Conservation (phyloP, 140 eudicot species). For the Bidens hawaiensis region DNA sequence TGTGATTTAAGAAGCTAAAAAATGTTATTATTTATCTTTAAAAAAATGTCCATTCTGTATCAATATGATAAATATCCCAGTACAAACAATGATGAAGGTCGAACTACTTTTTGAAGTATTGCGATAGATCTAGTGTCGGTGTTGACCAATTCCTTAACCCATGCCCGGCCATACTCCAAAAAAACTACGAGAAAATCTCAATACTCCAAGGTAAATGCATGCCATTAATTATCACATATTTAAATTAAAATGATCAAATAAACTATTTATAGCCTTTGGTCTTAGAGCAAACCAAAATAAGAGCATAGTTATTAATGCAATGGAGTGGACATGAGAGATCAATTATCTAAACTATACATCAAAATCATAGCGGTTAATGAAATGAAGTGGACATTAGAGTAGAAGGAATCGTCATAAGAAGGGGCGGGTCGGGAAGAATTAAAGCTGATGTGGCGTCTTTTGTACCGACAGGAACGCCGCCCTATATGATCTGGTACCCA, state of each 20-base stretch:
- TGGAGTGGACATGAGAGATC: background rate
- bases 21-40: too few relatives aligned
- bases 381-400: background rate
- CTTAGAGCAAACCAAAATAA: background rate
- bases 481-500: too few relatives aligned
- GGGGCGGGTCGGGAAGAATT: too few relatives aligned
- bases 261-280: background rate
- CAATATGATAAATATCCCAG: background rate
- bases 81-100: constrained; percentile 17
- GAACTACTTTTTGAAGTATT: constrained; percentile 27
- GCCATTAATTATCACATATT: background rate
- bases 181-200: background rate
- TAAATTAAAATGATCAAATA: too few relatives aligned
- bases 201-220: background rate
- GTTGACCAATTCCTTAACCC: constrained; percentile 32
- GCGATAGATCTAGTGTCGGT: constrained; percentile 23
- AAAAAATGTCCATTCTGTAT: background rate
- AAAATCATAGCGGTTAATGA: background rate
- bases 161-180: background rate
- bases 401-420: too few relatives aligned
- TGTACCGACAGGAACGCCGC: too few relatives aligned
- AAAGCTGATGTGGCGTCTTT: too few relatives aligned
- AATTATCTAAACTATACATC: background rate
- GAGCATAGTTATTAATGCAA: background rate
- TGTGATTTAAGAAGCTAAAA: background rate